Percentiles rank a stretch among this genome's conserved stretches.
Evolutionary conservation across 2,329 filamentous ascomycete species (phyloP).

Genomic region (Fusarium albidum): DNA sequence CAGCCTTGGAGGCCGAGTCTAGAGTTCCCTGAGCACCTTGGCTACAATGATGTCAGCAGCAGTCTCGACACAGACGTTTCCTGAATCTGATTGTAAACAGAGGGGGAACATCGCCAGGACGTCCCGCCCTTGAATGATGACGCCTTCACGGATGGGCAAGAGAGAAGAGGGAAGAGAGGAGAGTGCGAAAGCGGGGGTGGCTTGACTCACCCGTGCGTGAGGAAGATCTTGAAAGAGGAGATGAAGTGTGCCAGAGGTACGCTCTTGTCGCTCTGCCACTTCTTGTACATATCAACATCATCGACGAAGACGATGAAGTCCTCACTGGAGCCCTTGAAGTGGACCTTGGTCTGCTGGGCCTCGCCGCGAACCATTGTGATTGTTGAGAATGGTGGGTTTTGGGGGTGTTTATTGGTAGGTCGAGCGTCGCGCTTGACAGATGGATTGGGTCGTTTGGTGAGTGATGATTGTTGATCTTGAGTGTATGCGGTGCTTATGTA

Average conservation of each 20-base stretch:
- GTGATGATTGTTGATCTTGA: not conserved
- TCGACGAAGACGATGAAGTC: slow-evolving; percentile 70
- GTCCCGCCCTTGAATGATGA: not conserved
- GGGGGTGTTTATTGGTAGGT: slow-evolving; percentile 19
- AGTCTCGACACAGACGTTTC: not conserved
- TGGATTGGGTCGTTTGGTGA: slow-evolving; percentile 6
- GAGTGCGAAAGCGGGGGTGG: slow-evolving; percentile 34
- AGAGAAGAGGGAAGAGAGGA: not conserved
- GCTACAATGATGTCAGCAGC: slow-evolving; percentile 54
- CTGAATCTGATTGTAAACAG: no score
- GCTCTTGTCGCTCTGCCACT: slow-evolving; percentile 84
- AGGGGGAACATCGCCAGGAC: not conserved
- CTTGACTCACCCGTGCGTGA: slow-evolving; percentile 81
- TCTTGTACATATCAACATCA: slow-evolving; percentile 69
- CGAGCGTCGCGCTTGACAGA: slow-evolving; percentile 19
- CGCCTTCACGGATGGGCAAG: not conserved
- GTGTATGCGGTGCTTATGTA: slow-evolving; percentile 22
- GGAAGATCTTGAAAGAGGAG: slow-evolving; percentile 87
- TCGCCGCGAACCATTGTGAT: slow-evolving; percentile 76
- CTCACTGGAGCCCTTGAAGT: slow-evolving; percentile 77
- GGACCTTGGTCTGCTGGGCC: slow-evolving; percentile 76
- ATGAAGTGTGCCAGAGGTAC: slow-evolving; percentile 86
- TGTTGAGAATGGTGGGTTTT: slow-evolving; percentile 19
- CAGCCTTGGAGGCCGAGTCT: slow-evolving; percentile 77
- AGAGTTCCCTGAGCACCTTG: slow-evolving; percentile 85